A percentile compares a stretch with the other conserved stretches of the same genome.
phyloP scores from a whole-genome alignment of 2,329 filamentous ascomycete species.

The Xenoacremonium recifei region DNA sequence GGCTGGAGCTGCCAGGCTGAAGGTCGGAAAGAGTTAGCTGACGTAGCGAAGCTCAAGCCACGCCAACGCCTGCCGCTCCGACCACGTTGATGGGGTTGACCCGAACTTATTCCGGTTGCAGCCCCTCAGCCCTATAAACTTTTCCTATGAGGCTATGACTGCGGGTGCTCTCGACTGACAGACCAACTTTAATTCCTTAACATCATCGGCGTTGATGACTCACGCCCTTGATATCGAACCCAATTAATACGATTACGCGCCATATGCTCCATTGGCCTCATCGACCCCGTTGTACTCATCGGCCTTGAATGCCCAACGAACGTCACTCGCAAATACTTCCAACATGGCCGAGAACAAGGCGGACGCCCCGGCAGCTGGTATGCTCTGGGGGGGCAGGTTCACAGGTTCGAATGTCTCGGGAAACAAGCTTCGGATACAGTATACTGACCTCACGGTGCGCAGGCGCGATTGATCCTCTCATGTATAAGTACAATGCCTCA shows the following conservation, averaged over 20 bases:
- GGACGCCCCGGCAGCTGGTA: slow-evolving; percentile 27
- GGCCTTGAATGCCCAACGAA: slow-evolving; percentile 16
- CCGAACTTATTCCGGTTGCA: too few relatives aligned
- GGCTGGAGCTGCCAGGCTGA: too few relatives aligned
- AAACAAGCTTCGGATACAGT: slow-evolving; percentile 21
- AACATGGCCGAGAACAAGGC: slow-evolving; percentile 24
- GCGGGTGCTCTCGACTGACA: slow-evolving; percentile 7
- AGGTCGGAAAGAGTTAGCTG: too few relatives aligned
- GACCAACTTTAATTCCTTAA: slow-evolving; percentile 14
- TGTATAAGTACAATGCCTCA: slow-evolving; percentile 78
- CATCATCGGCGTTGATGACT: slow-evolving; percentile 15
- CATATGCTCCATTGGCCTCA: slow-evolving; percentile 14
- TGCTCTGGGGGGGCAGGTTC: slow-evolving; percentile 51
- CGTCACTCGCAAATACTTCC: slow-evolving; percentile 11
- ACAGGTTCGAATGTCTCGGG: slow-evolving; percentile 39
- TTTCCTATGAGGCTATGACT: slow-evolving; percentile 12
- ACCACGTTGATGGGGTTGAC: too few relatives aligned
- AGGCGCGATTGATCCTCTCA: slow-evolving; percentile 74
- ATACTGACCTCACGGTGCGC: slow-evolving; percentile 25
- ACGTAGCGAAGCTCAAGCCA: too few relatives aligned
- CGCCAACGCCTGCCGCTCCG: too few relatives aligned
- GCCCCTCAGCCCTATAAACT: slow-evolving; percentile 14
- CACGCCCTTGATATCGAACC: slow-evolving; percentile 14
- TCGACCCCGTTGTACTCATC: slow-evolving; percentile 12
- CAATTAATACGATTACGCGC: slow-evolving; percentile 14